Evolutionary conservation across 306 rosid species (phyloP).

Genomic region (Rosa persica): DNA sequence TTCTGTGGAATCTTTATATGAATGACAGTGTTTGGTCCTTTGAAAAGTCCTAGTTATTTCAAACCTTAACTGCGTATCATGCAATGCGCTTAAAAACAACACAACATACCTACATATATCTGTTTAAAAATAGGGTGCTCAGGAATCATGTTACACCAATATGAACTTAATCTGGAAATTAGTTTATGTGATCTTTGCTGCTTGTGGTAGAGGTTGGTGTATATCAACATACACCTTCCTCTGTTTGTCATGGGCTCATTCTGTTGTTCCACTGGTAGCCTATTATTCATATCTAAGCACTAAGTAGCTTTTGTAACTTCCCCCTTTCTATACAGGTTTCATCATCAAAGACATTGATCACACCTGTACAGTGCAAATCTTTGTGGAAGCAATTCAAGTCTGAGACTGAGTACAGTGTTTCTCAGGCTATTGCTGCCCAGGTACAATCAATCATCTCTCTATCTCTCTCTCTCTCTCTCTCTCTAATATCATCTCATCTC

Average conservation of each 20-base stretch:
- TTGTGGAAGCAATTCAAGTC: conserved; percentile 94
- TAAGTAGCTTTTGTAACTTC: conserved; percentile 12
- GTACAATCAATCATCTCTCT: conserved; percentile 38
- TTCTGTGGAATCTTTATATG: conserved; percentile 14
- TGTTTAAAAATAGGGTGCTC: background rate
- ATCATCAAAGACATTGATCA: conserved; percentile 67
- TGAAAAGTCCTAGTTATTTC: background rate
- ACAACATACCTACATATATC: too few relatives aligned
- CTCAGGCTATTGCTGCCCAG: conserved; percentile 99
- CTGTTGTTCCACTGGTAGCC: conserved; percentile 13
- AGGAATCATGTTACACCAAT: background rate
- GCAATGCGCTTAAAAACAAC: background rate
- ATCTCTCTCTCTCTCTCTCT: background rate
- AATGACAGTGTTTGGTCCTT: background rate
- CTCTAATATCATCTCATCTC: background rate
- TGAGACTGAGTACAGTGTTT: conserved; percentile 90
- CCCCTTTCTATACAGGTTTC: conserved; percentile 51
- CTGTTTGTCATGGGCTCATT: conserved; percentile 10
- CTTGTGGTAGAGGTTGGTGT: background rate
- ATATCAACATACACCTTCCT: background rate
- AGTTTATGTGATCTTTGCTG: background rate
- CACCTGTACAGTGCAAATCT: conserved; percentile 96
- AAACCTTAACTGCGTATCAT: background rate
- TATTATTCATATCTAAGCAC: conserved; percentile 12
- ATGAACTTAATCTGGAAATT: background rate